A percentile compares a stretch with the other conserved stretches of the same genome.
Conservation (phyloP, 441 rosid genomes). For the Biscutella laevigata region DNA sequence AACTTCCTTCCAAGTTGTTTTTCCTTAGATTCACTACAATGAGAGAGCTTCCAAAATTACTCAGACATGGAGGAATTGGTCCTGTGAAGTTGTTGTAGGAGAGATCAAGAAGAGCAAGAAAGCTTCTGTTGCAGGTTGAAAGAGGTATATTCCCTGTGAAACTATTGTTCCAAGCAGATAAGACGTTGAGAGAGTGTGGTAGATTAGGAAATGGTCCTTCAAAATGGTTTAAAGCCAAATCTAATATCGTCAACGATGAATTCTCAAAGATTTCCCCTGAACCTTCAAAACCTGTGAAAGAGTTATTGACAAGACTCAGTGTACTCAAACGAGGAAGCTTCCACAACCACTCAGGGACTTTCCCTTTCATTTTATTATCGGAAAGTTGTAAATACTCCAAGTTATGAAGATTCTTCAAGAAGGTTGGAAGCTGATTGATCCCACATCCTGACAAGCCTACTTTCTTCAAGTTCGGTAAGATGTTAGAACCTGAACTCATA, state of each 20-base stretch:
- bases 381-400: neutral
- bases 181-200: neutral
- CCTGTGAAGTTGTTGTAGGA: conserved; percentile 8
- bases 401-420: neutral
- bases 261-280: neutral
- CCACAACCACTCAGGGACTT: conserved; percentile 12
- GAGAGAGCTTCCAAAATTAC: too few species aligned
- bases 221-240: neutral
- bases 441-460: neutral
- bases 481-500: neutral
- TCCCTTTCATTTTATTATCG: neutral
- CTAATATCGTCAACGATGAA: neutral
- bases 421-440: conserved; percentile 2
- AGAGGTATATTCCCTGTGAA: conserved; percentile 28
- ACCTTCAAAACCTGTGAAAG: neutral
- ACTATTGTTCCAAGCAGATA: conserved; percentile 19
- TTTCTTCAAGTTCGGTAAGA: neutral
- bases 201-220: conserved; percentile 5
- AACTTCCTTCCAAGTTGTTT: conserved; percentile 4
- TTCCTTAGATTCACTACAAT: neutral
- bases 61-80: neutral
- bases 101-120: conserved; percentile 8
- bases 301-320: neutral
- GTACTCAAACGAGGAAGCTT: neutral
- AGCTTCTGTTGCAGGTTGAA: neutral